These are phyloP conservation scores for Ascobolus immersus DNA, from an alignment of 495 filamentous ascomycete genomes.

Conservation along the genomic window DNA sequence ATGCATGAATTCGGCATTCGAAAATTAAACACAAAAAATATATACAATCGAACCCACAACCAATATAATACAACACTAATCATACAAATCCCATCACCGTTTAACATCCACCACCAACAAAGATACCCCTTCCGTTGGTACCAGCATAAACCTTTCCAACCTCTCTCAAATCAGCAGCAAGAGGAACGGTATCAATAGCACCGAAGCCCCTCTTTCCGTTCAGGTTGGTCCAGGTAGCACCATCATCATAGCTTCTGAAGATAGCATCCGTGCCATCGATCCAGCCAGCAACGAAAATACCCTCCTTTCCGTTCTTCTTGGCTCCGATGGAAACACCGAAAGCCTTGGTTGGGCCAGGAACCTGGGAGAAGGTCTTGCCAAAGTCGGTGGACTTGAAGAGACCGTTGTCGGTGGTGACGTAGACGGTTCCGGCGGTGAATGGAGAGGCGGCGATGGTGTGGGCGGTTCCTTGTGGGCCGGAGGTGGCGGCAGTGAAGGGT, in stretches of 20 bases:
- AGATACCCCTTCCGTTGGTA: constrained; percentile 32
- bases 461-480: constrained; percentile 11
- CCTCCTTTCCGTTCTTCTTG: constrained; percentile 18
- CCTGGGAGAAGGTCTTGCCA: constrained; percentile 22
- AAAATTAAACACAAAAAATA: neutral
- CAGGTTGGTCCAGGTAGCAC: constrained; percentile 26
- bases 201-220: constrained; percentile 29
- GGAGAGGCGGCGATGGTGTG: constrained; percentile 27
- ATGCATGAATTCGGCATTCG: too few relatives aligned
- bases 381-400: constrained; percentile 27
- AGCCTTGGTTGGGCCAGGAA: constrained; percentile 17
- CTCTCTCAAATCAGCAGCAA: constrained; percentile 25
- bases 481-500: constrained; percentile 10
- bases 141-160: constrained; percentile 31
- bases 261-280: constrained; percentile 22
- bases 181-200: constrained; percentile 20
- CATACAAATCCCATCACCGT: too few relatives aligned
- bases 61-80: neutral
- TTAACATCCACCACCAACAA: constrained; percentile 19
- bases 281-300: constrained; percentile 25
- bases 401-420: constrained; percentile 26
- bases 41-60: neutral
- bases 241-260: constrained; percentile 25
- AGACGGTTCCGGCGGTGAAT: constrained; percentile 22
- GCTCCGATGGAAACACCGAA: constrained; percentile 23